Base-by-base conservation (phyloP, 345 rosid genomes). In the Linum trigynum region DNA sequence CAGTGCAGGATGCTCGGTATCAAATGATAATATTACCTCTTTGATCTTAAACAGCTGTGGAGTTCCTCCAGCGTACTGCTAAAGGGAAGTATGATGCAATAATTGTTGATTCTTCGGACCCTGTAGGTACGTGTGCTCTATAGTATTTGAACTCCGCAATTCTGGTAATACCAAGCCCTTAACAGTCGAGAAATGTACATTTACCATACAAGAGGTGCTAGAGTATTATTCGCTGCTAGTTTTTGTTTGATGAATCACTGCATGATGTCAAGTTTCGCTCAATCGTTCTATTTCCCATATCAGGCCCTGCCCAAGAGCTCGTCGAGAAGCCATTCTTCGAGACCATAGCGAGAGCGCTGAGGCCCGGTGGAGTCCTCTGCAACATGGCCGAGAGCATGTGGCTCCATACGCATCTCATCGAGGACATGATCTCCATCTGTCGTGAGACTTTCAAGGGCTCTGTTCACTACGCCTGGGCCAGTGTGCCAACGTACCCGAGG, bases 331-430 rank as follows among this genome's bases (percentile, higher is more conserved):
- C 99, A 59, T 88, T 90, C 80, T 88, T 90, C 57, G 89, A 94
- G 71, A 81, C 83, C 4, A 64, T 88, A 69, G 95, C 96, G 8
- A 80, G 72, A 67, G 88, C 97, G 3, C 76, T 94, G 68, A 83
- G 85, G 84, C 97, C 92, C 64, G 96, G 99, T 38, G 99, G 99
- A 65, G 82, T 90, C 68, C 88, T 94, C 56, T 94, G 95, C 75
- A 94, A 88, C 82, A 88, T 90, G 97, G 95, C 97, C 3, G 97
- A 94, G 76, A 90, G 99, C 70, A 85, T 90, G 91, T 90, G 99
- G 99, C 99, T 94, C 32, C 99, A 90, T 72, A 90, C 97, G 5
- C 97, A 94, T 81, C 89, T 94, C 66, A 85, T 94, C 64, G 77
- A 94, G 76, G 92, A 86, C 60, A 85, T 91, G 91, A 78, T 94